These are phyloP conservation scores for Aspergillus baeticus DNA, from an alignment of 495 filamentous ascomycete species.

Conservation along the genomic window DNA sequence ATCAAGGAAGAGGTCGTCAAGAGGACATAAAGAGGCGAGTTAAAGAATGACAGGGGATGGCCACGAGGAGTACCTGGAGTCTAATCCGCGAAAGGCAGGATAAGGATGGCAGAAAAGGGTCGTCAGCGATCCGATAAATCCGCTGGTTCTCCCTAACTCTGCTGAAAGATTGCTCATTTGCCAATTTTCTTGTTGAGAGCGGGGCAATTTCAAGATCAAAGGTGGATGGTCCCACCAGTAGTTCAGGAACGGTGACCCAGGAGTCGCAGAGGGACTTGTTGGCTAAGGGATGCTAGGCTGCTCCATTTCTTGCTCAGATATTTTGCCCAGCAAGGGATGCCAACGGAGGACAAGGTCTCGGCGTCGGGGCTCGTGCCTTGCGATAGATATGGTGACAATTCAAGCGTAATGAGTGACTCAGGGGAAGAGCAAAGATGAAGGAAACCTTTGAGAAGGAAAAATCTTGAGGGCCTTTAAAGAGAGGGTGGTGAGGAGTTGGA, in stretches of 20 bases:
- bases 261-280: no score
- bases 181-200: not conserved
- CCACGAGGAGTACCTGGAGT: slow-evolving; percentile 2
- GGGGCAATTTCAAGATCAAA: not conserved
- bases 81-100: no score
- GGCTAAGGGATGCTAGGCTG: not conserved
- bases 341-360: not conserved
- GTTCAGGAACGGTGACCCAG: not conserved
- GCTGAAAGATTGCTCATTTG: not conserved
- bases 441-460: no score
- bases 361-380: not conserved
- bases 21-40: not conserved
- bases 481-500: not conserved
- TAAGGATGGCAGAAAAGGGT: not conserved
- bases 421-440: no score
- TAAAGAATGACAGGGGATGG: not conserved
- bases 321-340: not conserved
- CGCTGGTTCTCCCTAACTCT: not conserved
- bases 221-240: not conserved
- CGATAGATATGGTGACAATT: not conserved
- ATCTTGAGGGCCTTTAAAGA: no score
- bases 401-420: not conserved
- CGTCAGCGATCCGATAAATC: not conserved
- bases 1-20: not conserved
- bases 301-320: not conserved